A percentile compares a stretch with the other conserved stretches of the same genome.
phyloP scores from a whole-genome alignment of 306 rosid genomes.

The Quercus ilex region DNA sequence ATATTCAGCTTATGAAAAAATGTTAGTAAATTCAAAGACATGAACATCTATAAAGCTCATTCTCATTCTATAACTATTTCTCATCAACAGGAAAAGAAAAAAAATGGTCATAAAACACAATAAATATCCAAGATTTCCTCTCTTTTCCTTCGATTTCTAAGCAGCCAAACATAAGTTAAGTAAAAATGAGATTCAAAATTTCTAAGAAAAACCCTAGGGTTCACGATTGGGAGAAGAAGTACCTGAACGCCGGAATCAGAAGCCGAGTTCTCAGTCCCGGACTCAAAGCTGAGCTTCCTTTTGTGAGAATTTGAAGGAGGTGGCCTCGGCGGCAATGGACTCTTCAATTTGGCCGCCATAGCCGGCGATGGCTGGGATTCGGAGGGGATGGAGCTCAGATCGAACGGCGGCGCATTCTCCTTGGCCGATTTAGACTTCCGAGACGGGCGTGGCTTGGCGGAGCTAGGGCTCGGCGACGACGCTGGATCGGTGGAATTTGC shows the following conservation, averaged over 20 bases:
- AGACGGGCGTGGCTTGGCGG: conserved; percentile 44
- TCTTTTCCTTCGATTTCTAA: not conserved
- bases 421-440: conserved; percentile 61
- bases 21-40: not conserved
- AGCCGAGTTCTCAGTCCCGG: conserved; percentile 41
- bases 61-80: not conserved
- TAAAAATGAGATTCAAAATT: not conserved
- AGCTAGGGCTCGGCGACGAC: conserved; percentile 50
- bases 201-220: not conserved
- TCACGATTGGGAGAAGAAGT: not conserved
- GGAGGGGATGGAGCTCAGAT: conserved; percentile 39
- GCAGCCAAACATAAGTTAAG: not conserved
- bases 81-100: not conserved
- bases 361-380: conserved; percentile 56
- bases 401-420: conserved; percentile 79
- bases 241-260: conserved; percentile 98
- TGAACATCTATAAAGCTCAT: not conserved
- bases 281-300: conserved; percentile 71
- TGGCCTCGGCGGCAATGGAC: conserved; percentile 83
- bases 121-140: not conserved
- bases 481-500: conserved; percentile 41
- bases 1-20: not conserved
- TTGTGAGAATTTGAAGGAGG: conserved; percentile 88
- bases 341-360: conserved; percentile 51
- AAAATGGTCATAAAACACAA: not conserved